Percentiles rank a stretch among this genome's conserved stretches.
These are phyloP conservation scores for Cladobotryum protrusum DNA, from an alignment of 2,329 filamentous ascomycete genomes.

Conservation along the genomic window DNA sequence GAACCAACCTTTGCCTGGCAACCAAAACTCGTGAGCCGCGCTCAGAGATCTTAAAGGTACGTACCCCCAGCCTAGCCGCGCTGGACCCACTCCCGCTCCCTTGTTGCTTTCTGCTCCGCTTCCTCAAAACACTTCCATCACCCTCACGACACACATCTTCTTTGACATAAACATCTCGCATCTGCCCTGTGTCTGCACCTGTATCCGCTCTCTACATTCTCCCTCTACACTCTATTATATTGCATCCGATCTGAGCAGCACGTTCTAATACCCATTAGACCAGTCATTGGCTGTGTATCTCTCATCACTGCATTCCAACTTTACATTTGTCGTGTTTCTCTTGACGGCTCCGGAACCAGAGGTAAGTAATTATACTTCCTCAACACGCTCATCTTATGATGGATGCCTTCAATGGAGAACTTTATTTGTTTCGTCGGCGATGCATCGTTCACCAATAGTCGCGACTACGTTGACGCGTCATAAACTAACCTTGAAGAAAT, in stretches of 20 bases:
- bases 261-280: constrained; percentile 22
- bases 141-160: constrained; percentile 25
- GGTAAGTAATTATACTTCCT: constrained; percentile 28
- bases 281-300: constrained; percentile 22
- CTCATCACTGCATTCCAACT: constrained; percentile 32
- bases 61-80: constrained; percentile 26
- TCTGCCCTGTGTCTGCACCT: constrained; percentile 21
- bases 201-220: constrained; percentile 18
- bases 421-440: not conserved
- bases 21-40: constrained; percentile 25
- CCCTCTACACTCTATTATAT: constrained; percentile 10
- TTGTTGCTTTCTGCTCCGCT: constrained; percentile 23
- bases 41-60: constrained; percentile 22
- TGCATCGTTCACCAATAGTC: not conserved
- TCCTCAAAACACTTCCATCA: constrained; percentile 32
- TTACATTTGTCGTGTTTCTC: constrained; percentile 26
- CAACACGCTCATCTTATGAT: no score
- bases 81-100: constrained; percentile 25
- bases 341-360: constrained; percentile 28
- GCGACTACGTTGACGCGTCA: constrained; percentile 14
- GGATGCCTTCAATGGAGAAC: no score
- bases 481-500: not conserved
- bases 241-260: constrained; percentile 16
- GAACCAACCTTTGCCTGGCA: constrained; percentile 22
- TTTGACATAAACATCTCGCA: constrained; percentile 30